Evolutionary conservation across 441 rosid genomes (phyloP).

Genomic region (Omphalea diandra): DNA sequence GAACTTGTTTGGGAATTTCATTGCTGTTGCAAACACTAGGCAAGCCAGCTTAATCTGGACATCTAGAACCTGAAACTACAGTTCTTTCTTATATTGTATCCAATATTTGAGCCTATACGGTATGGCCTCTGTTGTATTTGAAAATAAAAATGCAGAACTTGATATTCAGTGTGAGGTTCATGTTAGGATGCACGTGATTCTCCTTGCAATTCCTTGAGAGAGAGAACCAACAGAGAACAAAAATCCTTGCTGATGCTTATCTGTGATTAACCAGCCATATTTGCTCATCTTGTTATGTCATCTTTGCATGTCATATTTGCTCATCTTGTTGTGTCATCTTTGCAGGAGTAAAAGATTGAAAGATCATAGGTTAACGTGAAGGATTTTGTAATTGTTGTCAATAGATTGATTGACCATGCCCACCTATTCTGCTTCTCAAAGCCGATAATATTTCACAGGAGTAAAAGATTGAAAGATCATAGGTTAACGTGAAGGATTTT

Average conservation of each 20-base stretch:
- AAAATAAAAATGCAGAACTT: not conserved
- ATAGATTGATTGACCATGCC: not conserved
- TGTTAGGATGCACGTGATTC: not conserved
- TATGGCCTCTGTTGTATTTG: not conserved
- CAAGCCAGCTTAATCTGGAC: not conserved
- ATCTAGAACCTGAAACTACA: not conserved
- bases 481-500: not conserved
- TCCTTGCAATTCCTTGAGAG: not conserved
- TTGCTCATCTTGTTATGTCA: too few relatives aligned
- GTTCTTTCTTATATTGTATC: too few relatives aligned
- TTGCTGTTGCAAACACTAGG: not conserved
- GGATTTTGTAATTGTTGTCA: not conserved
- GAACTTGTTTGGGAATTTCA: not conserved
- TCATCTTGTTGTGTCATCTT: constrained; percentile 1
- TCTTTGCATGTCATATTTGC: too few relatives aligned
- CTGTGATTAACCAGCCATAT: too few relatives aligned
- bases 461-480: not conserved
- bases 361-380: not conserved
- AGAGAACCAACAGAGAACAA: not conserved
- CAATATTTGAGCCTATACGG: not conserved
- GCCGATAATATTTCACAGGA: not conserved
- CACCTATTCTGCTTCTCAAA: not conserved
- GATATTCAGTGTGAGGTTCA: not conserved
- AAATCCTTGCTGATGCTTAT: too few relatives aligned
- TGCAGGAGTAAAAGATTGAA: constrained; percentile 36